Conservation (phyloP, 2,329 filamentous ascomycete species). For the Rhynchosporium secalis region DNA sequence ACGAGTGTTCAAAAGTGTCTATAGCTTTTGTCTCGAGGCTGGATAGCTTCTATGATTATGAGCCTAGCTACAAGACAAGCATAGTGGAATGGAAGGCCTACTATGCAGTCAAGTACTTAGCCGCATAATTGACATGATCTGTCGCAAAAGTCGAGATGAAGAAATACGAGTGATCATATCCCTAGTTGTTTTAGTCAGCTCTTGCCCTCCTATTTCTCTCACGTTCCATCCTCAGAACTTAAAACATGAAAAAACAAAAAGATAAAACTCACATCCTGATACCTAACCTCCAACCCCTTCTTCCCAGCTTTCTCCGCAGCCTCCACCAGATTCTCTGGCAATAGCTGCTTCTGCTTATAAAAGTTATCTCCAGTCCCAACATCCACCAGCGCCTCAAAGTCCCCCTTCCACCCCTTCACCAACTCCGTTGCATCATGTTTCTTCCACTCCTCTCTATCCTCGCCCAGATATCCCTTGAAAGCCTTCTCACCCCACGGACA, state of each 20-base stretch:
- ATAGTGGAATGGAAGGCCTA: slow-evolving; percentile 39
- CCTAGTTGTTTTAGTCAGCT: slow-evolving; percentile 46
- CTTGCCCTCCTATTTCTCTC: neutral
- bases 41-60: slow-evolving; percentile 32
- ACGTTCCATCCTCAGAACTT: too few relatives aligned
- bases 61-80: slow-evolving; percentile 21
- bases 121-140: slow-evolving; percentile 89
- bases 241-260: neutral
- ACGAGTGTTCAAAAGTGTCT: slow-evolving; percentile 15
- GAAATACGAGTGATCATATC: slow-evolving; percentile 97
- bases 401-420: slow-evolving; percentile 68
- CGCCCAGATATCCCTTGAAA: slow-evolving; percentile 86
- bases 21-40: slow-evolving; percentile 31
- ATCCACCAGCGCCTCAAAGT: slow-evolving; percentile 80
- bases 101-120: slow-evolving; percentile 73
- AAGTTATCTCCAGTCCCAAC: slow-evolving; percentile 95
- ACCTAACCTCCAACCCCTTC: slow-evolving; percentile 72
- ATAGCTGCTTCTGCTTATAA: slow-evolving; percentile 88
- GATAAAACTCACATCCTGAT: slow-evolving; percentile 64
- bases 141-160: slow-evolving; percentile 90
- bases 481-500: slow-evolving; percentile 97
- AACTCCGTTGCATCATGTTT: slow-evolving; percentile 92
- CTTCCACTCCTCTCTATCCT: slow-evolving; percentile 75
- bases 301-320: slow-evolving; percentile 76
- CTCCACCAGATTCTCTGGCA: slow-evolving; percentile 88